Conservation (phyloP, 83 land plant species). For the Picea mariana region DNA sequence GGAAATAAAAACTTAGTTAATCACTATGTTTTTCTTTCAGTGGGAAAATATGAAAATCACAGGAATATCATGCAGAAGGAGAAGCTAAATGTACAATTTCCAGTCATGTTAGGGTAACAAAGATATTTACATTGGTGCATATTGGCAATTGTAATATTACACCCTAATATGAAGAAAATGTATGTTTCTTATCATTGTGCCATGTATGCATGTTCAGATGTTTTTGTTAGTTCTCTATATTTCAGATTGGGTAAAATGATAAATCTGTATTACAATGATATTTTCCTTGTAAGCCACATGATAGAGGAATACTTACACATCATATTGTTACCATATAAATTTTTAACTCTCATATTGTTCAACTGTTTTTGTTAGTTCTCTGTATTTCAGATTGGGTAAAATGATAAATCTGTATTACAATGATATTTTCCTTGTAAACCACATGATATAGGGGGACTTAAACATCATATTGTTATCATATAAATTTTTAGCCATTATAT, state of each 20-base stretch:
- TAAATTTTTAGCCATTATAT: no score
- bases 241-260: neutral
- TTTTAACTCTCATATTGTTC: no score
- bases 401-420: neutral
- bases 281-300: neutral
- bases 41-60: slow-evolving; percentile 1
- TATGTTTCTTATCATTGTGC: neutral
- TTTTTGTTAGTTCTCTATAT: neutral
- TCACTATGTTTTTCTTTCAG: neutral
- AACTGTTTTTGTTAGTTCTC: neutral
- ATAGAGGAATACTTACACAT: no score
- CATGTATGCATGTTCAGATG: no score
- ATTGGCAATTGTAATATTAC: neutral
- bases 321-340: no score
- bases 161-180: slow-evolving; percentile 11
- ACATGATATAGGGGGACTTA: neutral
- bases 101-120: neutral
- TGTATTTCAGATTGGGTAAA: neutral
- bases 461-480: no score
- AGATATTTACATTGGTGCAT: neutral
- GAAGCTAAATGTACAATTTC: neutral
- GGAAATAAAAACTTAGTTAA: neutral
- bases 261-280: neutral
- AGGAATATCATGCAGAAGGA: neutral
- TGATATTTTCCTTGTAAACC: neutral